phyloP scores from a whole-genome alignment of 768 basidiomycete genomes.

The Trametes villosa region DNA sequence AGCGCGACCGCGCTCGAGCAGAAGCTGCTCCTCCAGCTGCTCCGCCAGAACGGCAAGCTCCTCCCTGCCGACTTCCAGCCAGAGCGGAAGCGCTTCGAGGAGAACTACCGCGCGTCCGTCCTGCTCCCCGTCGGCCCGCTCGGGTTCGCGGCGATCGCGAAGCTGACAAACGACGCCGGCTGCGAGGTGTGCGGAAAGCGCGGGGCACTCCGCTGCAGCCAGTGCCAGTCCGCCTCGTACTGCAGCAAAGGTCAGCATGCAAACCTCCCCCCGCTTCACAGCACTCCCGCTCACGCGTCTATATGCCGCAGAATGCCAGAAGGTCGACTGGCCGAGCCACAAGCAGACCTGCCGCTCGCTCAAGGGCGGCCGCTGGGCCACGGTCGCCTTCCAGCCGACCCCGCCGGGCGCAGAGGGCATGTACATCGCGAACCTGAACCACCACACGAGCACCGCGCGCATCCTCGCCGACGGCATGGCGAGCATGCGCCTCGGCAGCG shows the following conservation, averaged over 20 bases:
- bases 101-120: conserved; percentile 37
- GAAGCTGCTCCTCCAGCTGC: conserved; percentile 37
- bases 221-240: conserved; percentile 42
- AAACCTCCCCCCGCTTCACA: too few relatives aligned
- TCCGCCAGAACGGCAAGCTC: conserved; percentile 38
- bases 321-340: conserved; percentile 46
- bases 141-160: conserved; percentile 41
- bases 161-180: conserved; percentile 38
- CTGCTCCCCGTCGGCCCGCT: conserved; percentile 44
- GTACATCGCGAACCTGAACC: conserved; percentile 22
- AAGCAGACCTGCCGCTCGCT: conserved; percentile 42
- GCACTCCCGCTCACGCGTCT: neutral
- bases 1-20: conserved; percentile 36
- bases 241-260: conserved; percentile 43
- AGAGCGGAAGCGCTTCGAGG: conserved; percentile 26
- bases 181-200: conserved; percentile 46
- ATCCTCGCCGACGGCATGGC: conserved; percentile 31
- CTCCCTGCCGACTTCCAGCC: conserved; percentile 35
- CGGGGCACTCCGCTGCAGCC: conserved; percentile 38
- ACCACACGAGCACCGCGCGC: conserved; percentile 17
- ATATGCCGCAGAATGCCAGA: conserved; percentile 45
- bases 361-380: conserved; percentile 44
- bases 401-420: conserved; percentile 12
- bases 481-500: neutral
- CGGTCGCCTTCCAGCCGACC: conserved; percentile 28